Conservation (phyloP, 192 early-diverging fungal genomes). For the Kickxella alabastrina region DNA sequence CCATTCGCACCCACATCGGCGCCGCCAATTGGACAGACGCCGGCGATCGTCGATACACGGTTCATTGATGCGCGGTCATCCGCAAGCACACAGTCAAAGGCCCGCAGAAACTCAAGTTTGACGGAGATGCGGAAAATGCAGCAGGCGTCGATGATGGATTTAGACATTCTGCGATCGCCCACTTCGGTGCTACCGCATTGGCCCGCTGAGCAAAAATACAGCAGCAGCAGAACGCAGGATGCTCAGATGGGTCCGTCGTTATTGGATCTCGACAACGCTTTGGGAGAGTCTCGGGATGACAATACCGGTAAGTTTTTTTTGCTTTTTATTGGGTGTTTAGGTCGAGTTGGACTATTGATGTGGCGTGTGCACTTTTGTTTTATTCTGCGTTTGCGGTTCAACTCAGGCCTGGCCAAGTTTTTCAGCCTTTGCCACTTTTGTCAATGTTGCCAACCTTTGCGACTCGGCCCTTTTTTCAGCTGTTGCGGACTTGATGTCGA, state of each 20-base stretch:
- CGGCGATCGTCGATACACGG: slow-evolving; percentile 25
- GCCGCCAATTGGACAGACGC: neutral
- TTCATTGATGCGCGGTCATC: slow-evolving; percentile 49
- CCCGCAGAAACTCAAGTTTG: neutral
- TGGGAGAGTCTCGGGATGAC: neutral
- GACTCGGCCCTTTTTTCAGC: slow-evolving; percentile 4
- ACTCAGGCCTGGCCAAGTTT: neutral
- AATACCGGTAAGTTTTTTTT: slow-evolving; percentile 5
- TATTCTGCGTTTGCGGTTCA: too few relatives aligned
- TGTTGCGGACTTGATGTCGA: too few relatives aligned
- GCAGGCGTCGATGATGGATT: too few relatives aligned
- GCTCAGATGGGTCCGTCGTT: neutral
- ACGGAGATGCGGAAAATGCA: too few relatives aligned
- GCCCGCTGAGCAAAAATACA: slow-evolving; percentile 17
- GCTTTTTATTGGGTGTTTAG: too few relatives aligned
- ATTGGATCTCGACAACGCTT: neutral
- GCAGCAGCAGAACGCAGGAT: neutral
- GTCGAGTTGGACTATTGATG: too few relatives aligned
- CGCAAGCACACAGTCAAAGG: slow-evolving; percentile 5
- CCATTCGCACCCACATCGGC: neutral
- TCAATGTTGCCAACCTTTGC: neutral
- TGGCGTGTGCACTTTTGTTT: too few relatives aligned
- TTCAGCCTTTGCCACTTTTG: neutral
- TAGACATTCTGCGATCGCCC: slow-evolving; percentile 35
- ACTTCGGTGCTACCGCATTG: slow-evolving; percentile 42